Percentiles rank a stretch among this genome's conserved stretches.
phyloP scores from a whole-genome alignment of 371 early-diverging fungal species.

The Umbelopsis sp. region DNA sequence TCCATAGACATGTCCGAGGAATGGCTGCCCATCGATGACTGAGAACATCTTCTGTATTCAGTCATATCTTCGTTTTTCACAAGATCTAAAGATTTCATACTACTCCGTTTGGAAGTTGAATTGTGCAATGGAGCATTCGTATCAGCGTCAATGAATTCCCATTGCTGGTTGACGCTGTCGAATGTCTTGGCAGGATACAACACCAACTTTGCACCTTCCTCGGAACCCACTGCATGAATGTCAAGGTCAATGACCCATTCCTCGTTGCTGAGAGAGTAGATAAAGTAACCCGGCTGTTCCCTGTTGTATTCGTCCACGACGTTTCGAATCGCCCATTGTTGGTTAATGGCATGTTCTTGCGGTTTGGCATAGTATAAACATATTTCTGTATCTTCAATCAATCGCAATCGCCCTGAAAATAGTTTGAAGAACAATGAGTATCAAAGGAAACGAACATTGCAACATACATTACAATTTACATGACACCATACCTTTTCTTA shows the following conservation, averaged over 20 bases:
- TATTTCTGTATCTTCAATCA: slow-evolving; percentile 56
- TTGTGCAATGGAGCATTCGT: slow-evolving; percentile 15
- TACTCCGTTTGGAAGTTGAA: not conserved
- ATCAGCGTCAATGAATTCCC: slow-evolving; percentile 37
- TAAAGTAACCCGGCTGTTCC: slow-evolving; percentile 33
- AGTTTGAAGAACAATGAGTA: too few species aligned
- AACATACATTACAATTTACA: not conserved
- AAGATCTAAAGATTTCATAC: not conserved
- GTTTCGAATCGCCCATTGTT: slow-evolving; percentile 40
- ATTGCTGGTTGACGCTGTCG: slow-evolving; percentile 50
- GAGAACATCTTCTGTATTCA: not conserved
- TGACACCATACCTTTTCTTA: slow-evolving; percentile 43
- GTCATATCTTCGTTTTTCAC: too few species aligned
- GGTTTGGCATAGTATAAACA: slow-evolving; percentile 44
- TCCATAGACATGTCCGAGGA: slow-evolving; percentile 26
- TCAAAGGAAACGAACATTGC: not conserved
- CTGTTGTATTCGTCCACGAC: slow-evolving; percentile 32
- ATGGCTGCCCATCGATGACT: not conserved
- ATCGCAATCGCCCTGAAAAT: slow-evolving; percentile 39
- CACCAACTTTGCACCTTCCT: slow-evolving; percentile 33
- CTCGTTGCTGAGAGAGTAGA: slow-evolving; percentile 41
- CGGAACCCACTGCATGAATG: slow-evolving; percentile 17
- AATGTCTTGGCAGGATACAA: slow-evolving; percentile 44
- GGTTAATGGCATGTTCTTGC: slow-evolving; percentile 40
- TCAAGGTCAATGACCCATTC: slow-evolving; percentile 53